These are phyloP conservation scores for Leccinum disarticulatum DNA, from an alignment of 768 basidiomycete species.

Conservation along the genomic window DNA sequence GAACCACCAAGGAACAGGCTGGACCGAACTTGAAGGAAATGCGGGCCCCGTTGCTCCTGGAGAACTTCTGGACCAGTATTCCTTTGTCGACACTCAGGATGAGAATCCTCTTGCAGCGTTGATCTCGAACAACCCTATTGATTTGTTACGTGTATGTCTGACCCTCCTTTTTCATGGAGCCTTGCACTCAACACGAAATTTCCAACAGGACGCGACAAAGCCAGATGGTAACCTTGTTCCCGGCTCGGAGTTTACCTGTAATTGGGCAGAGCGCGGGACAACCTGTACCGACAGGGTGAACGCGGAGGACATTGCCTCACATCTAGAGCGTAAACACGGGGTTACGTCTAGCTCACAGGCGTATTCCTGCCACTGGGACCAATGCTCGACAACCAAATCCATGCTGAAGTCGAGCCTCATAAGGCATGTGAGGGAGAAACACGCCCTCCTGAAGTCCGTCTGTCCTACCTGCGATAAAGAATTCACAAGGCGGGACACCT, in stretches of 20 bases:
- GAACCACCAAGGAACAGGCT: background rate
- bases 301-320: background rate
- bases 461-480: conserved; percentile 2
- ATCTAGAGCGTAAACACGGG: background rate
- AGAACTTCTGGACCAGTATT: background rate
- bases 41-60: too few species aligned
- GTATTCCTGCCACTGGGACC: background rate
- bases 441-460: background rate
- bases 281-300: conserved; percentile 4
- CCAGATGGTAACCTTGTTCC: background rate
- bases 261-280: background rate
- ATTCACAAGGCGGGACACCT: conserved; percentile 4
- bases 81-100: background rate
- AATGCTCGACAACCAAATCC: background rate
- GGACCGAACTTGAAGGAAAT: background rate
- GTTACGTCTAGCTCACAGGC: background rate
- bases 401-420: conserved; percentile 9
- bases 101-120: background rate
- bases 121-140: background rate
- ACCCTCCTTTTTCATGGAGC: background rate
- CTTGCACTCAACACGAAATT: background rate
- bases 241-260: conserved; percentile 1
- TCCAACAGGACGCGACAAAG: background rate
- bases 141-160: background rate
- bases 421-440: conserved; percentile 5